Conservation (phyloP, 345 rosid species). For the Aquilaria yunnanensis region DNA sequence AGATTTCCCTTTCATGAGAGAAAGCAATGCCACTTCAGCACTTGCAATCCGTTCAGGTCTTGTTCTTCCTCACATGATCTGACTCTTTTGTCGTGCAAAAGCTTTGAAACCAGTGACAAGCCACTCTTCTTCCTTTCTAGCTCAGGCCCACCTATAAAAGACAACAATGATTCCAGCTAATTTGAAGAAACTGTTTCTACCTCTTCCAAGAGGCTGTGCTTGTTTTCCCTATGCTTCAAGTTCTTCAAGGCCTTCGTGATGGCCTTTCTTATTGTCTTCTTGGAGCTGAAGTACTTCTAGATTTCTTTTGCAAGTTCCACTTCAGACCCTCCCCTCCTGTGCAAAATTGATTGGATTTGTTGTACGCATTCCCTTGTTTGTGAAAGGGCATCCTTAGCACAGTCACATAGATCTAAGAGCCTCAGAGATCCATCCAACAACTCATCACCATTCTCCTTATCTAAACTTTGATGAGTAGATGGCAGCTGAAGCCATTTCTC, state of each 20-base stretch:
- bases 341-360: conserved; percentile 24
- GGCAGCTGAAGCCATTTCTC: conserved; percentile 24
- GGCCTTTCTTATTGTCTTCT: conserved; percentile 17
- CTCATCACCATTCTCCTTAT: conserved; percentile 17
- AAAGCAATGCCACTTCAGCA: conserved; percentile 15
- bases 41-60: conserved; percentile 9
- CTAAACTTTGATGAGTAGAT: conserved; percentile 11
- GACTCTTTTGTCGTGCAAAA: conserved; percentile 8
- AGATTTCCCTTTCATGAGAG: conserved; percentile 11
- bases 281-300: conserved; percentile 6
- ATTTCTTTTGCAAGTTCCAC: conserved; percentile 9
- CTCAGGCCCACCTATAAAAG: conserved; percentile 1
- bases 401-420: conserved; percentile 25
- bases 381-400: conserved; percentile 26
- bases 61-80: background rate
- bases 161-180: conserved; percentile 12
- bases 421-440: conserved; percentile 28
- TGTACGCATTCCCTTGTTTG: conserved; percentile 21
- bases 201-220: conserved; percentile 6
- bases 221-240: conserved; percentile 6
- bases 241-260: conserved; percentile 12
- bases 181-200: conserved; percentile 9
- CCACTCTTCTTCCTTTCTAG: conserved; percentile 1
- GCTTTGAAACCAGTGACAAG: conserved; percentile 16
- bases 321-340: conserved; percentile 7